Evolutionary conservation across 129 eudicot genomes (phyloP), one percentile per base, ranked within the genome.

Genomic region (Chrysanthemum makinoi): DNA sequence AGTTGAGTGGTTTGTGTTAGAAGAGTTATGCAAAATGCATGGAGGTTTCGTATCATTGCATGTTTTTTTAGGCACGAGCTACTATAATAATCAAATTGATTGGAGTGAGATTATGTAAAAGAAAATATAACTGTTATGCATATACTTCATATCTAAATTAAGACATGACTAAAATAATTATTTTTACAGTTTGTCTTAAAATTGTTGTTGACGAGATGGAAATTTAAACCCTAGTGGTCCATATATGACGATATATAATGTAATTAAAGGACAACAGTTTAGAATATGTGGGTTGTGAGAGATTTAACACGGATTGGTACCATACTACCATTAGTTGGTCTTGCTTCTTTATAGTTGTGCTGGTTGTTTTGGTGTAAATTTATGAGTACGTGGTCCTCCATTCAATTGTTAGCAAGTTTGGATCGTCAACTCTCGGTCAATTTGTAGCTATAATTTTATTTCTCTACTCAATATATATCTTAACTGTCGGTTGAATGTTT

Each of bases 321-420:
- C 35, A 30, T 30, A 4, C 35, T 30, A 30, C 35, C 11, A 14
- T 33, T 26, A 35, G 51, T 64, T 64, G 68, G 26, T 64, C 50
- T 63, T 64, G 68, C 26, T 64, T 39, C 68, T 33, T 64, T 33
- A 64, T 35, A 39, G 15, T 13, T n/a, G 51, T 64, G 52, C 17
- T 39, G 68, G 68, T 35, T 64, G 68, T 64, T 64, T 16, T 39
- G 68, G 19, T 64, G 26, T 39, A 35, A 64, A 12, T 39, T 39
- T 64, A 10, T 39, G 18, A 39, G 46, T 6, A 39, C 10, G 51
- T 64, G 68, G 68, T 64, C 68, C 68, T 35, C 26, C 68, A 35
- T 19, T 5, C 15, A 14, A 52, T 6, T 16, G 48, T 35, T 13
- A 62, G 19, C 57, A 52, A 16, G 14, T 26, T 62, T 30, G 20